A percentile compares a stretch with the other conserved stretches of the same genome.
Conservation (phyloP, 1,139 yeast genomes). For the Blastobotrys buckinghamii region DNA sequence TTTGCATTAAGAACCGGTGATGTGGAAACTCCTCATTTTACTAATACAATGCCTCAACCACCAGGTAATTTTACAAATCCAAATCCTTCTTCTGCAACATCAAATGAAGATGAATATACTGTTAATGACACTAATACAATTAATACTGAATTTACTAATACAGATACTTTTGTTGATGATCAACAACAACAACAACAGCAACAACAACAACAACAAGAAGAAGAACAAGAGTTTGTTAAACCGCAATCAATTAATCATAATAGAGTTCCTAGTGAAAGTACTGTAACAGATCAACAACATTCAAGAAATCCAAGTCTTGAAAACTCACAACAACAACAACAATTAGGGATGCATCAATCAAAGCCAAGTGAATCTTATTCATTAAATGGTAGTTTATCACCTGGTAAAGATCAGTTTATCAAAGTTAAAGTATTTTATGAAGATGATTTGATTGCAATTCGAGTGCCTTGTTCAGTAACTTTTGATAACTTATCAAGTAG, state of each 20-base stretch:
- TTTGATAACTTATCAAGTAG: conserved; percentile 57
- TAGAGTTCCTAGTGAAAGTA: conserved; percentile 4
- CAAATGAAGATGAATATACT: conserved; percentile 37
- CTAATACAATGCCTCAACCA: conserved; percentile 39
- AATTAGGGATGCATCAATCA: conserved; percentile 1
- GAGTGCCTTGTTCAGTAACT: conserved; percentile 58
- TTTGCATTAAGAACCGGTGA: conserved; percentile 70
- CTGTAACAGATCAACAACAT: conserved; percentile 8
- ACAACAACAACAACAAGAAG: neutral
- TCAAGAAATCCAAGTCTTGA: neutral
- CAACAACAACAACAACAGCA: neutral
- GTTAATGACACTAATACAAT: conserved; percentile 30
- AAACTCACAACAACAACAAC: neutral
- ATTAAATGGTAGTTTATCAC: neutral
- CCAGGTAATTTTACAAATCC: conserved; percentile 17
- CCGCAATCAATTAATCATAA: neutral
- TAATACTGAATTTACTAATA: conserved; percentile 5
- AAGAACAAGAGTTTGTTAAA: neutral
- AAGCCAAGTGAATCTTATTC: conserved; percentile 12
- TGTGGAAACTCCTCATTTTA: conserved; percentile 38
- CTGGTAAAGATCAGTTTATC: conserved; percentile 29
- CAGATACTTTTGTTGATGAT: conserved; percentile 1
- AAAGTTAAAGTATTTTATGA: conserved; percentile 82
- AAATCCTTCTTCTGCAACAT: neutral
- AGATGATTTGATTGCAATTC: conserved; percentile 86